Conservation (phyloP, 768 basidiomycete genomes). For the Exidia glandulosa region DNA sequence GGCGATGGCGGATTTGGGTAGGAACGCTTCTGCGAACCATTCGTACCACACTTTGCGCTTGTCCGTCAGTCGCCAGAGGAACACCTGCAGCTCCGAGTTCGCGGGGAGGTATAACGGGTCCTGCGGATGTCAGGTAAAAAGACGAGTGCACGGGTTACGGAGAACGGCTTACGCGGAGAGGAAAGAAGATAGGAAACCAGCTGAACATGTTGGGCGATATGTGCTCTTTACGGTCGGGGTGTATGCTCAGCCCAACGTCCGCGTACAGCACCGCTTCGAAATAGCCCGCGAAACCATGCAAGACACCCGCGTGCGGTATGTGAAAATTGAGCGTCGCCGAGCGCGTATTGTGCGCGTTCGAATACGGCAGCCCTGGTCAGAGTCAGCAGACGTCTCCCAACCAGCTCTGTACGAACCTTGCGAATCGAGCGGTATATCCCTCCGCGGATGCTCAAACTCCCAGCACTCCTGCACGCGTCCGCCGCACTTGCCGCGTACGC, state of each 20-base stretch:
- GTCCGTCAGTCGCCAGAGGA: slow-evolving; percentile 89
- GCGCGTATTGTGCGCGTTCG: slow-evolving; percentile 93
- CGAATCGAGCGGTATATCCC: slow-evolving; percentile 62
- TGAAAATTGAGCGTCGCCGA: slow-evolving; percentile 79
- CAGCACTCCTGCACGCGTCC: slow-evolving; percentile 88
- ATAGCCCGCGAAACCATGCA: slow-evolving; percentile 94
- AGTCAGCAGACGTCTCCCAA: background rate
- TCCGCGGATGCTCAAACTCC: slow-evolving; percentile 91
- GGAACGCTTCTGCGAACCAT: slow-evolving; percentile 92
- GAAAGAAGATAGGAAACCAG: slow-evolving; percentile 98
- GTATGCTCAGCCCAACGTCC: slow-evolving; percentile 86
- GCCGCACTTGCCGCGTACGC: slow-evolving; percentile 54
- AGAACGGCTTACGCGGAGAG: slow-evolving; percentile 58
- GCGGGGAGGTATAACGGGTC: slow-evolving; percentile 90
- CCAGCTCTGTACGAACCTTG: slow-evolving; percentile 37
- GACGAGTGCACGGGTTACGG: background rate
- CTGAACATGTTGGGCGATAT: slow-evolving; percentile 96
- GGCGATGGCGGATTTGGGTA: slow-evolving; percentile 44
- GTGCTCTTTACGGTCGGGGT: slow-evolving; percentile 76
- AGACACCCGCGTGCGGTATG: slow-evolving; percentile 86
- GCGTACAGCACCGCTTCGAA: slow-evolving; percentile 91
- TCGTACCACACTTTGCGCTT: slow-evolving; percentile 94
- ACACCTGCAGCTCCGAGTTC: slow-evolving; percentile 84
- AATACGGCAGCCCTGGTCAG: slow-evolving; percentile 64
- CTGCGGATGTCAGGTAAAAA: slow-evolving; percentile 34